Evolutionary conservation across 2,329 filamentous ascomycete species (phyloP), one percentile per base, ranked within the genome.

Genomic region (Graphilbum fragrans): DNA sequence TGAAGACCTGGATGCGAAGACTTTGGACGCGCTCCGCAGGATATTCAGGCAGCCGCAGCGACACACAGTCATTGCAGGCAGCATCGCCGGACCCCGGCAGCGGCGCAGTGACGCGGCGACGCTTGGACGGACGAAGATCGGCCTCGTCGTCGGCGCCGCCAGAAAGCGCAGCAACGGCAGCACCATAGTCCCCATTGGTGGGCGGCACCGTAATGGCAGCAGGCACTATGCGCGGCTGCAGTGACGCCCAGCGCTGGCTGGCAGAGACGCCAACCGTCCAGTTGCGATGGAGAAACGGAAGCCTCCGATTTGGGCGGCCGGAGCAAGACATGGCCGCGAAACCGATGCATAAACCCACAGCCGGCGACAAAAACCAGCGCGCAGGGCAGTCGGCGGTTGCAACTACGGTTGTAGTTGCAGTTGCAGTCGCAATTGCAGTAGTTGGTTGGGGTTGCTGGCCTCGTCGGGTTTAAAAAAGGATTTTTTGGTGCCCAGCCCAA

Each of bases 251-350:
- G n/a, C 64, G 39, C 66, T 67, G 63, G 50, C 58, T 58, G 45
- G 63, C 59, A 45, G 64, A 64, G 53, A 70, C 58, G 37, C 63
- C 64, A 46, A 59, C 63, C 47, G 66, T 60, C 69, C 67, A 73
- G 53, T 69, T 72, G 54, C 70, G 66, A 49, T 72, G 67, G 45
- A 74, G 65, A 55, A 70, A 75, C 45, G 72, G 70, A 43, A 67
- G 59, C 58, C 38, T 39, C 23, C 44, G 49, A 14, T 33, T 35
- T 8, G 36, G 41, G 20, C 42, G 31, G 20, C 20, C 40, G 6
- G 38, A 17, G 5, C 35, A 22, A 17, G 38, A 12, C 38, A 44
- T 41, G 22, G 35, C 22, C 10, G 34, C 34, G 12, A 16, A 18
- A 22, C 18, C n/a, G 34, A 36, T 21, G 34, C 34, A 36, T 36